These are phyloP conservation scores for Yamadazyma conglobata DNA, from an alignment of 1,139 yeast genomes.

Conservation along the genomic window DNA sequence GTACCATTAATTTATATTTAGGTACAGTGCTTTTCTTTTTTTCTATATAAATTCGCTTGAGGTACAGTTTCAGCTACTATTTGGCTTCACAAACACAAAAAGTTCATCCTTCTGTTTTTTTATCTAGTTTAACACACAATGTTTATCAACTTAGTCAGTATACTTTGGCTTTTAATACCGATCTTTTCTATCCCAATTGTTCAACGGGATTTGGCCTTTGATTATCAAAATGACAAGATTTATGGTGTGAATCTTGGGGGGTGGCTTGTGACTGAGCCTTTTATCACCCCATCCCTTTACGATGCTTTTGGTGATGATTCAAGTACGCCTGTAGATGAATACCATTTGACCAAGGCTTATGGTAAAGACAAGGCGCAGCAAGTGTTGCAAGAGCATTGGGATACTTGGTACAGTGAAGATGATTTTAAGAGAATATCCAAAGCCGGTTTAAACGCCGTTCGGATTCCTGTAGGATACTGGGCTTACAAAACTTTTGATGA, in stretches of 20 bases:
- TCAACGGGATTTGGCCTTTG: constrained; percentile 24
- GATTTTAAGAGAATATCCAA: constrained; percentile 63
- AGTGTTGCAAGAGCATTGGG: constrained; percentile 71
- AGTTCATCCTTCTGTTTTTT: too few species aligned
- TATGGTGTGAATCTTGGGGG: constrained; percentile 89
- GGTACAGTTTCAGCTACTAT: too few species aligned
- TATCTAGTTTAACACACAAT: too few species aligned
- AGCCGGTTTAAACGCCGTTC: constrained; percentile 77
- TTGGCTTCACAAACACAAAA: too few species aligned
- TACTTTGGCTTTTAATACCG: constrained; percentile 1
- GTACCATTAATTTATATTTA: too few species aligned
- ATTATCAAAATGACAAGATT: constrained; percentile 51
- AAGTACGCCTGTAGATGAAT: constrained; percentile 81
- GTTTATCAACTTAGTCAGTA: too few species aligned
- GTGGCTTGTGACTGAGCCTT: constrained; percentile 85
- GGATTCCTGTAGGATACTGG: constrained; percentile 97
- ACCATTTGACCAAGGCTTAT: constrained; percentile 57
- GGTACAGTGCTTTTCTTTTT: too few species aligned
- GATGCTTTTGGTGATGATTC: constrained; percentile 41
- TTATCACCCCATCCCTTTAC: constrained; percentile 80
- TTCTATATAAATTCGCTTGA: too few species aligned
- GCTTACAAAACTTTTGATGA: constrained; percentile 62
- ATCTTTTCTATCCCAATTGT: constrained; percentile 7
- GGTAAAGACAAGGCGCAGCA: constrained; percentile 58
- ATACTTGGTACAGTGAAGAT: constrained; percentile 67